Percentiles rank a stretch among this genome's conserved stretches.
Conservation (phyloP, 2,329 filamentous ascomycete species). For the Mollisia scopiformis region DNA sequence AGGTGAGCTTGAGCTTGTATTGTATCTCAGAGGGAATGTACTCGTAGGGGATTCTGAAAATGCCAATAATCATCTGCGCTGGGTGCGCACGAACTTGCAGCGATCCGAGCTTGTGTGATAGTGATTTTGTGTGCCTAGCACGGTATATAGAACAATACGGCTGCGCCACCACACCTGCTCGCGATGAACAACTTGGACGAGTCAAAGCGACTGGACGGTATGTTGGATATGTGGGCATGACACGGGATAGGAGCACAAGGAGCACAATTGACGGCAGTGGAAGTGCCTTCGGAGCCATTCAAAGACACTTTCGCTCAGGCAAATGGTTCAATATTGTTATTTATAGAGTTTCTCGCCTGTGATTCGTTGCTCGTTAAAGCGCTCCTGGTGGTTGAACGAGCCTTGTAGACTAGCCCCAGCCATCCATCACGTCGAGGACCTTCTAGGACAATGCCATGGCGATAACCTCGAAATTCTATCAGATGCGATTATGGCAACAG, state of each 20-base stretch:
- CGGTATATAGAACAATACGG: conserved; percentile 9
- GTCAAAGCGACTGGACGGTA: not conserved
- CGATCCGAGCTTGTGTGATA: no score
- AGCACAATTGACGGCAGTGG: not conserved
- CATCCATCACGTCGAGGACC: not conserved
- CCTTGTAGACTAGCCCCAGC: not conserved
- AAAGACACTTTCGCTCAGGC: not conserved
- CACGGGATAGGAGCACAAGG: no score
- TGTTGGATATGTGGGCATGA: not conserved
- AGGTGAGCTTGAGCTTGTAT: no score
- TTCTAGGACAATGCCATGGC: conserved; percentile 29
- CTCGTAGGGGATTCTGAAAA: no score
- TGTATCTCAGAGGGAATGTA: no score
- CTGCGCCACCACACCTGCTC: conserved; percentile 15
- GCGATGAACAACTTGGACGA: not conserved
- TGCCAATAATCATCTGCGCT: no score
- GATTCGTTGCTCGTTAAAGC: no score
- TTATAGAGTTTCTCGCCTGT: no score
- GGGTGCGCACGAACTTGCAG: no score
- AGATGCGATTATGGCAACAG: conserved; percentile 33
- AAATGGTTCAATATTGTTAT: no score
- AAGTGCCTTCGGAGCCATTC: not conserved
- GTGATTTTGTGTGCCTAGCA: no score
- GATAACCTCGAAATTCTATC: conserved; percentile 21
- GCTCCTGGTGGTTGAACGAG: not conserved